A percentile compares a stretch with the other conserved stretches of the same genome.
Evolutionary conservation across 164 flowering plant genomes (phyloP).

Genomic region (Amborella trichopoda): DNA sequence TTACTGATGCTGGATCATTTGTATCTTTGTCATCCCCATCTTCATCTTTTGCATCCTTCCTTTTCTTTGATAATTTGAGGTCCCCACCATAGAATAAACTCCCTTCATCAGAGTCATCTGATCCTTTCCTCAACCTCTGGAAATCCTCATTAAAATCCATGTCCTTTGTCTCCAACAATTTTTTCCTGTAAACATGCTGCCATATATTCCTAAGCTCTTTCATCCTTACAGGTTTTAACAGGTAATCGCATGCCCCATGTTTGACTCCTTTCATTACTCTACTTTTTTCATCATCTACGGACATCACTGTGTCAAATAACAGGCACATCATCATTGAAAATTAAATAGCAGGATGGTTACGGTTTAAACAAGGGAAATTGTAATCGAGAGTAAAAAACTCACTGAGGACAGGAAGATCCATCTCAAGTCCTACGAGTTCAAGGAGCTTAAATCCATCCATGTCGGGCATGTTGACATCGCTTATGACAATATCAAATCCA

Average conservation of each 20-base stretch:
- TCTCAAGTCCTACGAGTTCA: conserved; percentile 93
- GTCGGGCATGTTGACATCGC: conserved; percentile 99
- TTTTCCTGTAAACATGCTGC: conserved; percentile 92
- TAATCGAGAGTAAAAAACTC: conserved; percentile 10
- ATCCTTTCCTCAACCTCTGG: conserved; percentile 28
- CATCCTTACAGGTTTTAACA: conserved; percentile 94
- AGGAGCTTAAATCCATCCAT: conserved; percentile 98
- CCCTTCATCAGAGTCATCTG: conserved; percentile 34
- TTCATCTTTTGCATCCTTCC: conserved; percentile 54
- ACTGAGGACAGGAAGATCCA: conserved; percentile 99
- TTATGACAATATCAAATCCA: conserved; percentile 88
- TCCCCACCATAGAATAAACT: conserved; percentile 36
- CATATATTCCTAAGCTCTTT: conserved; percentile 93
- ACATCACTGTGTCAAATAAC: conserved; percentile 64
- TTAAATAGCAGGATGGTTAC: not conserved
- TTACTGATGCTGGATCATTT: conserved; percentile 36
- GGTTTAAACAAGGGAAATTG: not conserved
- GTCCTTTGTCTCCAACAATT: conserved; percentile 70
- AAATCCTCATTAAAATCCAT: conserved; percentile 42
- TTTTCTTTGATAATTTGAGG: conserved; percentile 32
- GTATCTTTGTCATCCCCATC: conserved; percentile 47
- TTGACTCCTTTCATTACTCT: conserved; percentile 98
- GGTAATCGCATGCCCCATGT: conserved; percentile 98
- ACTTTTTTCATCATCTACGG: conserved; percentile 96
- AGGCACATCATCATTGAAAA: not conserved